phyloP scores from a whole-genome alignment of 768 basidiomycete genomes.

The Gyrodon lividus region DNA sequence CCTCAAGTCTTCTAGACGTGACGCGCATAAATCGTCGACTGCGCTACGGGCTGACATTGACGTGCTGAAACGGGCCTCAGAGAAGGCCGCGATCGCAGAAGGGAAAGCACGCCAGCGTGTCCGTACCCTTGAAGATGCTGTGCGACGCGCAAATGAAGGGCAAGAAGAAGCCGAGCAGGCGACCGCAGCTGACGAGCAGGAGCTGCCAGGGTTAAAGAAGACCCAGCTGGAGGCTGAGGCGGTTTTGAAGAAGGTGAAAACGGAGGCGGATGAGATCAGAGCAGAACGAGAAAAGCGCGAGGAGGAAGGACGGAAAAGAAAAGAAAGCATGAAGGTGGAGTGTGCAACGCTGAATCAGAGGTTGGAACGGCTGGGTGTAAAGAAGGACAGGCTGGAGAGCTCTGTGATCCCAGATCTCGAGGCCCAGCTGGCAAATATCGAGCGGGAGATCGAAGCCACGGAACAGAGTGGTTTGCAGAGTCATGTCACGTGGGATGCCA shows the following conservation, averaged over 20 bases:
- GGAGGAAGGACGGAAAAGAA: slow-evolving; percentile 49
- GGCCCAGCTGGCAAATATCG: slow-evolving; percentile 57
- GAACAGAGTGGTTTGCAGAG: slow-evolving; percentile 29
- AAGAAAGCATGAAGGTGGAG: slow-evolving; percentile 59
- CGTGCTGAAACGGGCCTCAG: slow-evolving; percentile 75
- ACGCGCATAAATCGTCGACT: slow-evolving; percentile 81
- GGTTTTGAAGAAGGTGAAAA: slow-evolving; percentile 38
- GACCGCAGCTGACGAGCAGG: slow-evolving; percentile 37
- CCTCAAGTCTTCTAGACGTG: slow-evolving; percentile 76
- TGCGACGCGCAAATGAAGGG: slow-evolving; percentile 69
- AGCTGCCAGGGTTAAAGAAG: slow-evolving; percentile 40
- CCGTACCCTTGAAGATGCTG: slow-evolving; percentile 84
- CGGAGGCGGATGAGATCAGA: slow-evolving; percentile 45
- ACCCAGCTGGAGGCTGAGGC: slow-evolving; percentile 41
- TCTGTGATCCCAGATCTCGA: slow-evolving; percentile 64
- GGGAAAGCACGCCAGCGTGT: slow-evolving; percentile 83
- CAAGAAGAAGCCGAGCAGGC: slow-evolving; percentile 46
- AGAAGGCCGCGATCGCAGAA: slow-evolving; percentile 74
- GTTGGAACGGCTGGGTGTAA: slow-evolving; percentile 64
- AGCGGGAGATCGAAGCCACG: slow-evolving; percentile 53
- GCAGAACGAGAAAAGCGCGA: slow-evolving; percentile 48
- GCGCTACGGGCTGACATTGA: slow-evolving; percentile 84
- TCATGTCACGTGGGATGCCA: slow-evolving; percentile 15
- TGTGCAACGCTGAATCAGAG: slow-evolving; percentile 52
- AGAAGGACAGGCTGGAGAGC: slow-evolving; percentile 65